Conservation (phyloP, 164 flowering plant genomes). For the Aristolochia contorta region DNA sequence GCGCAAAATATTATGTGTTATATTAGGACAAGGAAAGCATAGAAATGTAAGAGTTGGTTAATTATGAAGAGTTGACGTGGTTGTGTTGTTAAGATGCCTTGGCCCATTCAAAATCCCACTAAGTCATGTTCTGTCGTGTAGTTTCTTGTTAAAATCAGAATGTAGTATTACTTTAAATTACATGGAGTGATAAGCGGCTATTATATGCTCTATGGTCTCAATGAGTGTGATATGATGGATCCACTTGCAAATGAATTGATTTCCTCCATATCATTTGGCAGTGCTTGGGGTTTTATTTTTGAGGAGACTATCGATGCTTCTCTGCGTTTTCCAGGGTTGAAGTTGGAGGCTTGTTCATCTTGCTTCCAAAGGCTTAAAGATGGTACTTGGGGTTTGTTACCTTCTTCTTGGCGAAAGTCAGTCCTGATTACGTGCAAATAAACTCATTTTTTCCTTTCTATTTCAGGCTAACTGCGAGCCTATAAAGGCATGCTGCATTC, state of each 20-base stretch:
- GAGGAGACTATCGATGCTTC: slow-evolving; percentile 51
- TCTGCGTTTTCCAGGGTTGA: slow-evolving; percentile 64
- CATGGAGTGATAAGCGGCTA: no score
- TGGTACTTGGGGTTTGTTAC: slow-evolving; percentile 37
- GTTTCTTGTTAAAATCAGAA: slow-evolving; percentile 5
- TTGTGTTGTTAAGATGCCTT: no score
- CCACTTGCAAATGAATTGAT: no score
- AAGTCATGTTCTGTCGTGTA: slow-evolving; percentile 3
- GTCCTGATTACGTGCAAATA: slow-evolving; percentile 16
- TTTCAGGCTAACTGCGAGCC: slow-evolving; percentile 26
- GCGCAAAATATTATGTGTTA: no score
- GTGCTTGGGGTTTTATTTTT: slow-evolving; percentile 14
- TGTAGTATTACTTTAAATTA: background rate
- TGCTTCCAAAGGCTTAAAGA: slow-evolving; percentile 42
- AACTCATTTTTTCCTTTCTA: slow-evolving; percentile 10
- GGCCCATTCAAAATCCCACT: no score
- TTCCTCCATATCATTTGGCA: slow-evolving; percentile 20
- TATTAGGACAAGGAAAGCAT: no score
- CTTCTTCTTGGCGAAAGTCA: slow-evolving; percentile 21
- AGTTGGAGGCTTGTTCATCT: slow-evolving; percentile 40
- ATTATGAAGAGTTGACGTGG: no score
- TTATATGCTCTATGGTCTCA: no score
- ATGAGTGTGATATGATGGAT: no score
- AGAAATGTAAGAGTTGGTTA: no score
- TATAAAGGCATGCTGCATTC: slow-evolving; percentile 13